Evolutionary conservation across 176 grass and related monocot species (phyloP).

Genomic region (Thinopyrum elongatum): DNA sequence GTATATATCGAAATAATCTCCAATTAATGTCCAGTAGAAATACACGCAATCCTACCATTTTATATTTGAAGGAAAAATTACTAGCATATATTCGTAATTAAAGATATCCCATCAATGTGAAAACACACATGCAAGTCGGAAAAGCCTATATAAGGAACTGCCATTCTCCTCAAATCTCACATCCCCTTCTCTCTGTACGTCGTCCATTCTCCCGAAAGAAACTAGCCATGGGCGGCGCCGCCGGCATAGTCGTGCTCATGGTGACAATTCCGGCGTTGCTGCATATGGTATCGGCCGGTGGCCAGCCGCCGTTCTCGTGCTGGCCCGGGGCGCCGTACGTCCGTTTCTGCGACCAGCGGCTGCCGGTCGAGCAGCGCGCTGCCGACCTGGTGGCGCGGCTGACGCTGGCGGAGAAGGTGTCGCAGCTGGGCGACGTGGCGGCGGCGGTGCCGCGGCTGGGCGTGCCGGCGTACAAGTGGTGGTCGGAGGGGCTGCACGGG

Average conservation of each 20-base stretch:
- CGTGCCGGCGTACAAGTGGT: conserved; percentile 8
- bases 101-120: background rate
- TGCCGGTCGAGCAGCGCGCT: background rate
- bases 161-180: background rate
- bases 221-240: background rate
- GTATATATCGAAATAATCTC: background rate
- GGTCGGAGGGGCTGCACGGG: conserved; percentile 16
- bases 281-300: background rate
- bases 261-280: background rate
- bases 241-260: background rate
- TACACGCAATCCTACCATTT: background rate
- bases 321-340: background rate
- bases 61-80: no score
- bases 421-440: background rate
- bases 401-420: conserved; percentile 13
- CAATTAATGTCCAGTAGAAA: background rate
- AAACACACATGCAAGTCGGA: background rate
- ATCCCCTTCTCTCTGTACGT: background rate
- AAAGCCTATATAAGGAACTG: background rate
- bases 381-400: background rate
- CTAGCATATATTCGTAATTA: background rate
- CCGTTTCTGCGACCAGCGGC: background rate
- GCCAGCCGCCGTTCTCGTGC: background rate
- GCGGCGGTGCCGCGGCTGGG: background rate
- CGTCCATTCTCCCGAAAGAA: background rate